Evolutionary conservation across 2,329 filamentous ascomycete species (phyloP).

Genomic region (Arthrobotrys pseudoclavata): DNA sequence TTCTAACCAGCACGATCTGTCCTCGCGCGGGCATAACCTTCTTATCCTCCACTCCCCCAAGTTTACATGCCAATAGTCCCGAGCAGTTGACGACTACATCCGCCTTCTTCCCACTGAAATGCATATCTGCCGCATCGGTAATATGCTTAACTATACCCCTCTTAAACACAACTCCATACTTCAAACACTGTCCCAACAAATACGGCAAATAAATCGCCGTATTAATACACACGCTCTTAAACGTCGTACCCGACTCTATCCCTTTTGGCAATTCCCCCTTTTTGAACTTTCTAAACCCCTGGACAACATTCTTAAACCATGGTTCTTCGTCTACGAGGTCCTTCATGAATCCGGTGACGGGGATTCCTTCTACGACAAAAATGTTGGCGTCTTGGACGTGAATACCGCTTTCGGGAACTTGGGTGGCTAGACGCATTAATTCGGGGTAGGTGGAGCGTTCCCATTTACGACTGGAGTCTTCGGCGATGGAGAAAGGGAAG

Average conservation of each 20-base stretch:
- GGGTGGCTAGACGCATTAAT: constrained; percentile 73
- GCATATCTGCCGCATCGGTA: constrained; percentile 75
- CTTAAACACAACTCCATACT: constrained; percentile 77
- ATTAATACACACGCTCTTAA: constrained; percentile 92
- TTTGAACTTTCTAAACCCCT: constrained; percentile 68
- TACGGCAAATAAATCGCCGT: constrained; percentile 88
- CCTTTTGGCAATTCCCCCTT: constrained; percentile 68
- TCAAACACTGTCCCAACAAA: constrained; percentile 83
- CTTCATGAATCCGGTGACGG: constrained; percentile 71
- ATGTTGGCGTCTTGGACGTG: constrained; percentile 77
- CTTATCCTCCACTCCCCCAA: constrained; percentile 85
- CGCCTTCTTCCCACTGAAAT: constrained; percentile 72
- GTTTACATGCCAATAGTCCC: constrained; percentile 78
- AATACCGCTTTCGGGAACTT: constrained; percentile 82
- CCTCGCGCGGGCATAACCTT: constrained; percentile 82
- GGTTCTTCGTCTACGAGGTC: constrained; percentile 77
- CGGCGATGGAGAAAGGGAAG: constrained; percentile 67
- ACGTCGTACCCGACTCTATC: constrained; percentile 79
- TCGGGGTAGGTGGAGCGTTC: constrained; percentile 72
- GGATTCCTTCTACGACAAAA: constrained; percentile 19
- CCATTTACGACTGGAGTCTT: constrained; percentile 43
- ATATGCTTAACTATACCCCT: constrained; percentile 78
- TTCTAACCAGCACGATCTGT: constrained; percentile 86
- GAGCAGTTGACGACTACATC: constrained; percentile 87
- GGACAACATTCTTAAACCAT: constrained; percentile 80